Percentiles rank a stretch among this genome's conserved stretches.
These are phyloP conservation scores for Rhynchosporium agropyri DNA, from an alignment of 2,329 filamentous ascomycete genomes.

Conservation along the genomic window DNA sequence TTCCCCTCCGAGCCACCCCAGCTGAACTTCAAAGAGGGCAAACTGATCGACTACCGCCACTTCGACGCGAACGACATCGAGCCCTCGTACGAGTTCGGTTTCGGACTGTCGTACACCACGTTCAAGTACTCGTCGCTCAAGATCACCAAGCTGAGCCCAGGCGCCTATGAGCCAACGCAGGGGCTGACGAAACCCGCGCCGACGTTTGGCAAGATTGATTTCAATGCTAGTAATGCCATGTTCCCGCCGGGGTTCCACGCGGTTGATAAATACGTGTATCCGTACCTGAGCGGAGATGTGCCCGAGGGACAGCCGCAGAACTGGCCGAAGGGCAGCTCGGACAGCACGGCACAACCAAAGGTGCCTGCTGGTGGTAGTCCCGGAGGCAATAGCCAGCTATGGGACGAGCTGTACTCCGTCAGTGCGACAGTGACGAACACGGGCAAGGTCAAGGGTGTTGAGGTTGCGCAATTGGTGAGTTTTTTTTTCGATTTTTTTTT, in stretches of 20 bases:
- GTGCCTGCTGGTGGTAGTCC: slow-evolving; percentile 52
- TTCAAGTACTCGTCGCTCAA: slow-evolving; percentile 72
- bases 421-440: slow-evolving; percentile 58
- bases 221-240: slow-evolving; percentile 61
- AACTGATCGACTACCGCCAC: slow-evolving; percentile 80
- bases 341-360: slow-evolving; percentile 50
- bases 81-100: slow-evolving; percentile 80
- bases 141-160: slow-evolving; percentile 37
- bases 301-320: slow-evolving; percentile 29
- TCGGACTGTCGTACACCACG: slow-evolving; percentile 77
- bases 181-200: slow-evolving; percentile 67
- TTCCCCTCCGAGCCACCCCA: slow-evolving; percentile 59
- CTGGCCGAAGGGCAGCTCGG: slow-evolving; percentile 46
- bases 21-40: slow-evolving; percentile 73
- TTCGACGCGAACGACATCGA: slow-evolving; percentile 66
- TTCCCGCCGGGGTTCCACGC: slow-evolving; percentile 60
- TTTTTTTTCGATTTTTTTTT: slow-evolving; percentile 35
- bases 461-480: slow-evolving; percentile 56
- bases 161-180: slow-evolving; percentile 51
- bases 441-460: slow-evolving; percentile 55
- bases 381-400: slow-evolving; percentile 57
- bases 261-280: slow-evolving; percentile 55
- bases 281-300: slow-evolving; percentile 53
- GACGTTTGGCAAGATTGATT: slow-evolving; percentile 63
- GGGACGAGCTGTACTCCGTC: slow-evolving; percentile 57